Evolutionary conservation across 169 alveolate genomes (phyloP).

Genomic region (Eimeria praecox): DNA sequence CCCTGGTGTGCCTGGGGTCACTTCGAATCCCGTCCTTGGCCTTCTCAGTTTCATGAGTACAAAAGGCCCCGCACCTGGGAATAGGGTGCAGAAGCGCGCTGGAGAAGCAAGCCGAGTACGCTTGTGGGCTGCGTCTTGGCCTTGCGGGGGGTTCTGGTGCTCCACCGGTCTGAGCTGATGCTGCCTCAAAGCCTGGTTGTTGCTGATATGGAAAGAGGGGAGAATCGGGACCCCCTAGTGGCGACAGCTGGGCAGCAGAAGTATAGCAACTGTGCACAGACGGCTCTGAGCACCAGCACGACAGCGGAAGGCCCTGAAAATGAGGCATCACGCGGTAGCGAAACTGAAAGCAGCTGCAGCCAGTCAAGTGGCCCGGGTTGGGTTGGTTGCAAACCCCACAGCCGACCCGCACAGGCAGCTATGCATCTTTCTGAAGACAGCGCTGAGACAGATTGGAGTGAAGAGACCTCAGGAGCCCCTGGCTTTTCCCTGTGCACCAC

Average conservation of each 20-base stretch:
- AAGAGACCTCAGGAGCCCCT: constrained; percentile 13
- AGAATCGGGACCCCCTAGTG: neutral
- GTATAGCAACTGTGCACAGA: neutral
- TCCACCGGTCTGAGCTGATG: neutral
- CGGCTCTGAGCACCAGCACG: neutral
- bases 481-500: neutral
- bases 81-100: neutral
- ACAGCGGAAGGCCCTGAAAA: neutral
- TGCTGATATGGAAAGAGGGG: neutral
- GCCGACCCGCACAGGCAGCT: neutral
- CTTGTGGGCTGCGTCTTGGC: neutral
- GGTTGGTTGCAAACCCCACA: neutral
- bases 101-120: neutral
- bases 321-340: constrained; percentile 25
- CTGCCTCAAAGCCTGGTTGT: neutral
- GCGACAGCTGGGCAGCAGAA: neutral
- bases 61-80: neutral
- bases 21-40: neutral
- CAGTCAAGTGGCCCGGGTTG: neutral
- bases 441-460: constrained; percentile 11
- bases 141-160: neutral
- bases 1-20: constrained; percentile 10
- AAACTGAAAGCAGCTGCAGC: neutral
- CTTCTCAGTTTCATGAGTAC: neutral
- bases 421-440: neutral